These are phyloP conservation scores for Theobroma grandiflorum DNA, from an alignment of 441 rosid genomes.

Conservation along the genomic window DNA sequence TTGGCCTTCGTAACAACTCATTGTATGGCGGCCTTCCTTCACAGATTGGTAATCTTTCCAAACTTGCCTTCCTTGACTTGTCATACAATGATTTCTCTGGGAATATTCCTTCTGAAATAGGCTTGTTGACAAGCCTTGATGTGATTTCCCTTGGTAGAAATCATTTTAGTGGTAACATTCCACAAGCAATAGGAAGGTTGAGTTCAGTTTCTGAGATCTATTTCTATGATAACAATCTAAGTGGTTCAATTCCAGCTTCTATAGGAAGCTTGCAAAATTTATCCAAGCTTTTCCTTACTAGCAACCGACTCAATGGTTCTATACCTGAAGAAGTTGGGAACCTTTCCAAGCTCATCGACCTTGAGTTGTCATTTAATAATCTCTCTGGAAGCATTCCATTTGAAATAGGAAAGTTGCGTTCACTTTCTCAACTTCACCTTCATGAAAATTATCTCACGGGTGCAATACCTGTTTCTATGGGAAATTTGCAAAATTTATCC, in stretches of 20 bases:
- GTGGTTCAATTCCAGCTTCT: constrained; percentile 26
- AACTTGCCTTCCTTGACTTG: constrained; percentile 24
- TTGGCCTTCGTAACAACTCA: constrained; percentile 26
- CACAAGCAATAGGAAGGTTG: constrained; percentile 29
- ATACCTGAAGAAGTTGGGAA: background rate
- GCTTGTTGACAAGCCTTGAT: constrained; percentile 5
- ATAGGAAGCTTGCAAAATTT: constrained; percentile 30
- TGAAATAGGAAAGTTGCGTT: constrained; percentile 25
- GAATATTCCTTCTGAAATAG: constrained; percentile 25
- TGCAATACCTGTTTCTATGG: constrained; percentile 29
- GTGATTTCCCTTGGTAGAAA: constrained; percentile 14
- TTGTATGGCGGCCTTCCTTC: constrained; percentile 21
- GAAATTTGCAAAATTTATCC: background rate
- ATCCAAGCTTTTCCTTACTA: background rate
- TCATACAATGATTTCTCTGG: constrained; percentile 19
- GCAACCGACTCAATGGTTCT: background rate
- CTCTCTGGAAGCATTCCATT: constrained; percentile 13
- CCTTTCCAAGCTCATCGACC: background rate
- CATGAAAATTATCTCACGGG: constrained; percentile 16
- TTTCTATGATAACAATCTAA: constrained; percentile 19
- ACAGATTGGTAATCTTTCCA: constrained; percentile 19
- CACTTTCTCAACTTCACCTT: background rate
- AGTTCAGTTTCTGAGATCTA: background rate
- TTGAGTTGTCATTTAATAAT: background rate
- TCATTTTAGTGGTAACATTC: constrained; percentile 22